phyloP scores from a whole-genome alignment of 805 yeast species.

The Candida vartiovaarae region DNA sequence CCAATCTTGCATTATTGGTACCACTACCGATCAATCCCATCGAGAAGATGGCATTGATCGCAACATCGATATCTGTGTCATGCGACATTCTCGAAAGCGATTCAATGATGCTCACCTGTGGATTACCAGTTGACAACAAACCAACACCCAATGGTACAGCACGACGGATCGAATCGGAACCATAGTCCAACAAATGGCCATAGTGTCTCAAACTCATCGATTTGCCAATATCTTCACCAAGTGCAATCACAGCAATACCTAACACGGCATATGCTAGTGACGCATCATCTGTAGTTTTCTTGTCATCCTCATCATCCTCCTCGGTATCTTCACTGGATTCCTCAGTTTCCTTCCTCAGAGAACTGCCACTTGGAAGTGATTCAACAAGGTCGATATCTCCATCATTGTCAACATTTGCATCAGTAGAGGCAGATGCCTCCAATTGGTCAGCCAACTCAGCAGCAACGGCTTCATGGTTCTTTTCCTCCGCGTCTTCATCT shows the following conservation, averaged over 20 bases:
- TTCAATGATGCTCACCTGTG: slow-evolving; percentile 95
- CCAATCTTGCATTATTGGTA: slow-evolving; percentile 95
- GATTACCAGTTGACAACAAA: slow-evolving; percentile 83
- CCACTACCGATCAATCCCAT: slow-evolving; percentile 99
- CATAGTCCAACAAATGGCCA: slow-evolving; percentile 96
- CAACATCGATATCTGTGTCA: slow-evolving; percentile 90
- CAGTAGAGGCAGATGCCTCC: background rate
- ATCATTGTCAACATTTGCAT: slow-evolving; percentile 21
- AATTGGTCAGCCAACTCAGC: slow-evolving; percentile 2
- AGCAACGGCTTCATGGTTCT: slow-evolving; percentile 30
- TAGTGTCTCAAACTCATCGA: slow-evolving; percentile 97
- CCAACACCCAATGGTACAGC: slow-evolving; percentile 99
- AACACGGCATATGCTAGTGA: slow-evolving; percentile 78
- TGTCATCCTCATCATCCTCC: slow-evolving; percentile 23
- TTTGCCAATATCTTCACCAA: slow-evolving; percentile 98
- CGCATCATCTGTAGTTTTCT: slow-evolving; percentile 27
- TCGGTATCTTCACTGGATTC: slow-evolving; percentile 22
- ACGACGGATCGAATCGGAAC: slow-evolving; percentile 81
- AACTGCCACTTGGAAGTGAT: slow-evolving; percentile 20
- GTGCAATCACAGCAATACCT: slow-evolving; percentile 89
- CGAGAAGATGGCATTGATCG: slow-evolving; percentile 88
- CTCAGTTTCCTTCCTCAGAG: slow-evolving; percentile 12
- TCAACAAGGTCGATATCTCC: slow-evolving; percentile 25
- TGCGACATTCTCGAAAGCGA: slow-evolving; percentile 94
- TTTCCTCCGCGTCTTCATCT: slow-evolving; percentile 42